phyloP scores from a whole-genome alignment of 805 yeast genomes.

The Candida ponderosae region DNA sequence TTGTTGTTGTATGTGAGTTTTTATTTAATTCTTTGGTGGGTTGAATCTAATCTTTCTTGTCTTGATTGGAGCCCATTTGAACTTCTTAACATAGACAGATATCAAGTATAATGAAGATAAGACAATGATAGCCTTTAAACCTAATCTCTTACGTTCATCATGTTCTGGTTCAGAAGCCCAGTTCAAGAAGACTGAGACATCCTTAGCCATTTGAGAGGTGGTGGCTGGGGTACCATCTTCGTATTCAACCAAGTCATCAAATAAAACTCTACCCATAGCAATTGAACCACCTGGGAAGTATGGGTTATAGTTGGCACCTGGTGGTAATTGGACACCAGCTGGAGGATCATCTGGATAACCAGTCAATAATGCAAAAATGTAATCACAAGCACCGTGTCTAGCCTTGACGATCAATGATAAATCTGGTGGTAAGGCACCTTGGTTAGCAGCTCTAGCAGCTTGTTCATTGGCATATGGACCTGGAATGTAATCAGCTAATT shows the following conservation, averaged over 20 bases:
- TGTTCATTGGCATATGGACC: slow-evolving; percentile 96
- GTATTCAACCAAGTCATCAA: slow-evolving; percentile 95
- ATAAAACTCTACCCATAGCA: slow-evolving; percentile 98
- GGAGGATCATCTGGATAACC: slow-evolving; percentile 99
- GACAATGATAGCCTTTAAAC: slow-evolving; percentile 84
- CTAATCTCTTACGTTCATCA: slow-evolving; percentile 95
- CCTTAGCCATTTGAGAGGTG: slow-evolving; percentile 99
- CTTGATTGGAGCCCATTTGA: slow-evolving; percentile 96
- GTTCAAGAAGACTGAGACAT: slow-evolving; percentile 89
- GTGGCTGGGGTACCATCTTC: slow-evolving; percentile 99
- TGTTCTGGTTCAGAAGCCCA: slow-evolving; percentile 99
- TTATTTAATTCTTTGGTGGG: slow-evolving; percentile 76
- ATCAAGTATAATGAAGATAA: slow-evolving; percentile 72
- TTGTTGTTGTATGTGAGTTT: too few species aligned
- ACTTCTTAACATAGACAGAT: slow-evolving; percentile 89
- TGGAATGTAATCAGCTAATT: slow-evolving; percentile 90
- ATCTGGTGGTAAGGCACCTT: slow-evolving; percentile 98
- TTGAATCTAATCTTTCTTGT: slow-evolving; percentile 88
- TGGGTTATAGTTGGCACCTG: slow-evolving; percentile 97
- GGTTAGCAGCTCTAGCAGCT: slow-evolving; percentile 99
- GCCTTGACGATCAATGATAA: slow-evolving; percentile 96
- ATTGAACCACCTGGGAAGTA: slow-evolving; percentile 99
- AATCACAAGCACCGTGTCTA: slow-evolving; percentile 96
- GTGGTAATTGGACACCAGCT: slow-evolving; percentile 90
- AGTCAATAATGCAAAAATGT: slow-evolving; percentile 88